Conservation (phyloP, 2,329 filamentous ascomycete species). For the Alternaria sp. region DNA sequence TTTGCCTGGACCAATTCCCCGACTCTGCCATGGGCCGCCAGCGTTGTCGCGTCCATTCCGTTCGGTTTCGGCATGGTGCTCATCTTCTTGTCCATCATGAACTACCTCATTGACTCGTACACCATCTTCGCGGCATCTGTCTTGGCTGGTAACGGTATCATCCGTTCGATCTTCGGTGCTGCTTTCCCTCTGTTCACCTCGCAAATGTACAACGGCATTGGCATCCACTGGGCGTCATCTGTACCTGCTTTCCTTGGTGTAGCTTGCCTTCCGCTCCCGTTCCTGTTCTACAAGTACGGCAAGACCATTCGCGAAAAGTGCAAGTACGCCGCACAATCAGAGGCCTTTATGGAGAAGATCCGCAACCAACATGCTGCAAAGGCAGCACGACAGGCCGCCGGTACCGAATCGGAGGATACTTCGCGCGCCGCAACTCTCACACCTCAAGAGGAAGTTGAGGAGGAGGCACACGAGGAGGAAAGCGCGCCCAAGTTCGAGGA, state of each 20-base stretch:
- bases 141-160: conserved; percentile 78
- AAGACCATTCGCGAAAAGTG: conserved; percentile 69
- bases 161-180: conserved; percentile 79
- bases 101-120: conserved; percentile 60
- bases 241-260: conserved; percentile 78
- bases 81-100: conserved; percentile 66
- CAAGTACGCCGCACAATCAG: conserved; percentile 74
- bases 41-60: conserved; percentile 60
- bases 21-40: conserved; percentile 65
- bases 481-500: conserved; percentile 47
- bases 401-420: conserved; percentile 29
- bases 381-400: conserved; percentile 20
- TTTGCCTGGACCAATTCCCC: conserved; percentile 59
- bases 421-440: conserved; percentile 38
- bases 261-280: conserved; percentile 75
- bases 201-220: conserved; percentile 63
- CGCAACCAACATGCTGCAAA: conserved; percentile 45
- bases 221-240: conserved; percentile 78
- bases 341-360: conserved; percentile 64
- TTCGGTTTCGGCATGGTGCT: conserved; percentile 69
- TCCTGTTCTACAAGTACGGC: conserved; percentile 79
- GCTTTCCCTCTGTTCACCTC: conserved; percentile 81
- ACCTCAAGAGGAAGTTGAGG: conserved; percentile 42
- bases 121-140: conserved; percentile 80
- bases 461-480: conserved; percentile 38